Evolutionary conservation across 208 protist species (phyloP).

Genomic region (Balamuthia mandrillaris): DNA sequence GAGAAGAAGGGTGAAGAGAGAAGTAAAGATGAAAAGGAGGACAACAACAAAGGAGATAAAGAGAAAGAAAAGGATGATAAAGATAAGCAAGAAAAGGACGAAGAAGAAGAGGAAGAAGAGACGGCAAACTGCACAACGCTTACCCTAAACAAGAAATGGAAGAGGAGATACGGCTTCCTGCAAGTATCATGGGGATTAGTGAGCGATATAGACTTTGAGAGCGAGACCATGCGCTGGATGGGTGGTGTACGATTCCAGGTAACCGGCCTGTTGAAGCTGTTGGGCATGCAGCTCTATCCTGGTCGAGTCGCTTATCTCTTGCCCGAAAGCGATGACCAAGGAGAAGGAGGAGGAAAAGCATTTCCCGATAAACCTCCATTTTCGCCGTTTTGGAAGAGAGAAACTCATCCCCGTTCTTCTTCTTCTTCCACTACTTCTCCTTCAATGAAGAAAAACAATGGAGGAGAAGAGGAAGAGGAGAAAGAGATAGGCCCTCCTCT

Average conservation of each 20-base stretch:
- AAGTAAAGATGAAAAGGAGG: no score
- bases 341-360: background rate
- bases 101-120: no score
- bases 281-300: background rate
- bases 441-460: background rate
- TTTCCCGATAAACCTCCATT: background rate
- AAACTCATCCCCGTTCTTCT: background rate
- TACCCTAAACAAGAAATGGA: no score
- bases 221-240: slow-evolving; percentile 25
- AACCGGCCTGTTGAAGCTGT: slow-evolving; percentile 15
- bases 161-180: slow-evolving; percentile 5
- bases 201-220: slow-evolving; percentile 37
- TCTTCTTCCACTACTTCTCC: background rate
- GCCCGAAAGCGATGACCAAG: background rate
- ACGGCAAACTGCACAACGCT: no score
- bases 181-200: slow-evolving; percentile 26
- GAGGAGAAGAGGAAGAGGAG: no score
- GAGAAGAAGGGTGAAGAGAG: no score
- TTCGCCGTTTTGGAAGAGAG: background rate
- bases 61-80: no score
- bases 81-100: no score
- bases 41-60: no score
- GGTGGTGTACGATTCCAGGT: slow-evolving; percentile 11
- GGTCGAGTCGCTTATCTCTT: background rate
- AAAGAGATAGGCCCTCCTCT: no score